Percentiles rank a stretch among this genome's conserved stretches.
phyloP scores from a whole-genome alignment of 2,329 filamentous ascomycete species.

The Zymoseptoria passerinii region DNA sequence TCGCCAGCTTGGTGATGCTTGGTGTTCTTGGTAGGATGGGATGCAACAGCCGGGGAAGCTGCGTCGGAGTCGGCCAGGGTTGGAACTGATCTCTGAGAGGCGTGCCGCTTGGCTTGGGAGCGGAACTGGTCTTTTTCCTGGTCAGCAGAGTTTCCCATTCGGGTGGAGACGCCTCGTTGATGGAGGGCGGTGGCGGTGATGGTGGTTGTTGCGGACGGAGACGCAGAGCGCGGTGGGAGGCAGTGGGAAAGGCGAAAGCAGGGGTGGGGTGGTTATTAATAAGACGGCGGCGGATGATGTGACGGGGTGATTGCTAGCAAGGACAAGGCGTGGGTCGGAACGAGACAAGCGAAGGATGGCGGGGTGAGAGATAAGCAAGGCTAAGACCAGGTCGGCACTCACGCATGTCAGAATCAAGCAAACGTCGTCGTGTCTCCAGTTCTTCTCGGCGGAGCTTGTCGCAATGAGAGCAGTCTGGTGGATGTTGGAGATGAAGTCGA shows the following conservation, averaged over 20 bases:
- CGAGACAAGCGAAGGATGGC: not conserved
- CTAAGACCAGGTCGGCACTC: not conserved
- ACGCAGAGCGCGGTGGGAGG: not conserved
- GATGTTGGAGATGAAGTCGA: too few species aligned
- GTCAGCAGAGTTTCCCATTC: conserved; percentile 50
- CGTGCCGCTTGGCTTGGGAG: conserved; percentile 40
- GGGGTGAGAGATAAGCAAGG: not conserved
- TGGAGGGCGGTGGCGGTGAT: conserved; percentile 1
- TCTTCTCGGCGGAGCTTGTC: not conserved
- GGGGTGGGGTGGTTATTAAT: not conserved
- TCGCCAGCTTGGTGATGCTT: conserved; percentile 24
- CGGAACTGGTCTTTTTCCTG: conserved; percentile 45
- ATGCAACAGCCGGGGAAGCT: conserved; percentile 25
- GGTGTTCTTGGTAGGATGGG: conserved; percentile 14
- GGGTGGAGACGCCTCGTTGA: conserved; percentile 15
- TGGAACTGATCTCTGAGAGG: conserved; percentile 17
- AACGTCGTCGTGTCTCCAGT: not conserved
- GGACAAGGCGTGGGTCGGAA: not conserved
- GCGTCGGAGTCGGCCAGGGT: conserved; percentile 22
- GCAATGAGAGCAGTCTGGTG: too few species aligned
- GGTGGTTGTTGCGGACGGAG: not conserved
- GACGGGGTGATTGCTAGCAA: not conserved
- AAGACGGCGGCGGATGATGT: not conserved
- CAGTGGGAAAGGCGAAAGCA: not conserved
- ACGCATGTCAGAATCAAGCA: not conserved